Percentiles rank a stretch among this genome's conserved stretches.
Conservation (phyloP, 176 grass and related monocot species). For the Aegilops umbellulata region DNA sequence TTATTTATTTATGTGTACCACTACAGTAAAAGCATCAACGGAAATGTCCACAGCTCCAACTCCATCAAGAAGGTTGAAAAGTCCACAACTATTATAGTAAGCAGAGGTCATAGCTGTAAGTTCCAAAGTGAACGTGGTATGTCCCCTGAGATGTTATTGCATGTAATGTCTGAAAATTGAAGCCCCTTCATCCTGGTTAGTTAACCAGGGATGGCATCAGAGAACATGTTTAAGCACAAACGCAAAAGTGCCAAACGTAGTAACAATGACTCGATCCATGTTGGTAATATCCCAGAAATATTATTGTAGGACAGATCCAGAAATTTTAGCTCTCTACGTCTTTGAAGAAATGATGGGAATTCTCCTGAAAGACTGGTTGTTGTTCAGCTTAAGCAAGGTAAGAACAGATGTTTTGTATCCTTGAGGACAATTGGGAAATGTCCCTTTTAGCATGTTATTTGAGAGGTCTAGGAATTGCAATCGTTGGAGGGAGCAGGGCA, state of each 20-base stretch:
- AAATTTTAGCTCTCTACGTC: background rate
- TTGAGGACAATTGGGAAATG: background rate
- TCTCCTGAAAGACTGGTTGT: background rate
- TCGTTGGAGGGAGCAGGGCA: background rate
- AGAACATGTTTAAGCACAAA: background rate
- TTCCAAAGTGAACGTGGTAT: background rate
- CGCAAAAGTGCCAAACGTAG: background rate
- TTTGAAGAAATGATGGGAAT: background rate
- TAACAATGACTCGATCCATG: background rate
- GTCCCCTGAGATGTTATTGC: background rate
- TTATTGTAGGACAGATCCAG: background rate
- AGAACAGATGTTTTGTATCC: background rate
- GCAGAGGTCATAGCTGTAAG: too few species aligned
- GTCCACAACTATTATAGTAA: too few species aligned
- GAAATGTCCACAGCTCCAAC: too few species aligned
- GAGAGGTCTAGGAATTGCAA: background rate
- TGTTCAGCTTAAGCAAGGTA: background rate
- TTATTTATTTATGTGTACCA: too few species aligned
- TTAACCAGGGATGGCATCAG: background rate
- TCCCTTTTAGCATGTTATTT: background rate
- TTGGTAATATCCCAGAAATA: background rate
- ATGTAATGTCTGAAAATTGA: background rate
- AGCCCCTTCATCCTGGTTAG: background rate
- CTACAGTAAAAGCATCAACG: too few species aligned
- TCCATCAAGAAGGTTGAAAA: too few species aligned